A percentile compares a stretch with the other conserved stretches of the same genome.
Conservation (phyloP, 129 eudicot genomes). For the Calendula officinalis region DNA sequence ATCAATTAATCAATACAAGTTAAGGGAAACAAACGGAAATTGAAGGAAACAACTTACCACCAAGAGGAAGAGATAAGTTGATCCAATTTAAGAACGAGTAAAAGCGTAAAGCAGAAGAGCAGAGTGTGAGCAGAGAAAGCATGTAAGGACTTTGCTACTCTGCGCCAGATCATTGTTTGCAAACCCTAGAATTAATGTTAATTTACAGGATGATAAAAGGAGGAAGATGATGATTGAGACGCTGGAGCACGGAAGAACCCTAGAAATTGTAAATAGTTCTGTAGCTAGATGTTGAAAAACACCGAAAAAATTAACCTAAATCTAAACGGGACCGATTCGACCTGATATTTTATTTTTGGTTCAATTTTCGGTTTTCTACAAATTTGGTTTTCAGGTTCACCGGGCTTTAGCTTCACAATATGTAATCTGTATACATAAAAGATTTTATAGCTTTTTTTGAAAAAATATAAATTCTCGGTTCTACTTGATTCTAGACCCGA, state of each 20-base stretch:
- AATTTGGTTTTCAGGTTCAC: no score
- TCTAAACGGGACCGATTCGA: no score
- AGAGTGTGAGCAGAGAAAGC: conserved; percentile 51
- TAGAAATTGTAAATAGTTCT: no score
- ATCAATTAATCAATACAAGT: not conserved
- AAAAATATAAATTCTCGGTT: no score
- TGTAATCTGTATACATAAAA: no score
- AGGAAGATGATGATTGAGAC: conserved; percentile 21
- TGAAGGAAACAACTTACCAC: conserved; percentile 53
- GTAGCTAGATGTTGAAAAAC: no score
- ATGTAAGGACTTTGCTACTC: conserved; percentile 57
- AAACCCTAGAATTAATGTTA: conserved; percentile 13
- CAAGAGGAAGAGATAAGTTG: conserved; percentile 51
- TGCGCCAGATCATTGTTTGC: conserved; percentile 53
- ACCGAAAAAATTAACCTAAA: no score
- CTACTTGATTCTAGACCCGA: no score
- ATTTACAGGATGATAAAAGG: not conserved
- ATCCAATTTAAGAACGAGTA: conserved; percentile 24
- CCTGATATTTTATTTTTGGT: no score
- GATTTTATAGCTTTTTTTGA: no score
- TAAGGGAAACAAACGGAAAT: not conserved
- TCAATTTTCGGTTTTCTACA: no score
- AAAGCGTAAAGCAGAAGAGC: conserved; percentile 66
- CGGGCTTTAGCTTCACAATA: no score
- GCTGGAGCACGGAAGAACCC: conserved; percentile 2